Evolutionary conservation across 2,329 filamentous ascomycete species (phyloP), one percentile per base, ranked within the genome.

Genomic region (Septoria petroselini): DNA sequence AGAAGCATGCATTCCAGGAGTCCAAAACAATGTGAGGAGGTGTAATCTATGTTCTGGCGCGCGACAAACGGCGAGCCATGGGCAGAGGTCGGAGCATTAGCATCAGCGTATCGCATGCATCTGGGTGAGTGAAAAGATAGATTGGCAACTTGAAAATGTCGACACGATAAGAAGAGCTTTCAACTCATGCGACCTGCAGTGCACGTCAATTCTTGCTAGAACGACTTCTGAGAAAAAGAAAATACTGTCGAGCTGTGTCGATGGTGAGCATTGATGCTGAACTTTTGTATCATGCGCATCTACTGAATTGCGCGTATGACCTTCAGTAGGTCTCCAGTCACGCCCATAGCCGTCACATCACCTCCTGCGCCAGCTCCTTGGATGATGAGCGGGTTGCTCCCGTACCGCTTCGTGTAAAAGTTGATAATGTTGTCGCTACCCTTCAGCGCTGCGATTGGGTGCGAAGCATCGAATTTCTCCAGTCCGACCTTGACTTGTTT

Each of bases 351-450:
- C 27, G 93, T 98, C 45, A 97, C 90, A 37, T 96, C 91, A 58
- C 88, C 91, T 62, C 93, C 93, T 19, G 93, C 93, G 54, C 74
- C 93, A 29, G 89, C 90, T 52, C 93, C 93, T 74, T 97, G 91
- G 57, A 98, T 82, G 66, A 96, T 95, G 56, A 98, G 76, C 35
- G 93, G 91, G 71, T 91, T 94, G 67, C 77, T 80, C 51, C 90
- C 90, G 67, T 98, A 98, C 63, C 93, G 81, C 77, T 94, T 86
- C 4, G 93, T 98, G 73, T 96, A 95, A 77, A 98, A 96, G 76
- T 85, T 95, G 68, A 98, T 95, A 68, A 98, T 95, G 76, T 98
- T 98, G 69, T 97, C 93, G 70, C 91, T 97, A 29, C 93, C 93
- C 79, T 95, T 95, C 50, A 98, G 78, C 40, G 87, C 86, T 11